These are phyloP conservation scores for Vitis hybrid DNA, from an alignment of 177 flowering plant genomes.

Conservation along the genomic window DNA sequence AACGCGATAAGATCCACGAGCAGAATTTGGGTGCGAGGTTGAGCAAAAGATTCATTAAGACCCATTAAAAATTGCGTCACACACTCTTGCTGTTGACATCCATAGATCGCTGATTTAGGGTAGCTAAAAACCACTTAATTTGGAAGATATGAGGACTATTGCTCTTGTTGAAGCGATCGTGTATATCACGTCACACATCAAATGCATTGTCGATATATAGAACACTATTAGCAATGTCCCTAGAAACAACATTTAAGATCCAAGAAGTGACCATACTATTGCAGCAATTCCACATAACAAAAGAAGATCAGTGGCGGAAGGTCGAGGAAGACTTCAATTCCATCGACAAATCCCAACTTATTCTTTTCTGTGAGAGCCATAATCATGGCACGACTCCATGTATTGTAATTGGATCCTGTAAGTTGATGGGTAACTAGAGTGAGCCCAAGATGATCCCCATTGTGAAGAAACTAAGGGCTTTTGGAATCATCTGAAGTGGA, in stretches of 20 bases:
- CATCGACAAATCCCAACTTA: not conserved
- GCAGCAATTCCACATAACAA: not conserved
- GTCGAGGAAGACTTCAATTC: not conserved
- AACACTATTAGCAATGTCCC: too few relatives aligned
- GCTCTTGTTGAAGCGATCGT: not conserved
- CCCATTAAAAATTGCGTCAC: conserved; percentile 1
- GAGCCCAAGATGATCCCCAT: not conserved
- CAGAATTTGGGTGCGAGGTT: too few relatives aligned
- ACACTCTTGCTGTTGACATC: not conserved
- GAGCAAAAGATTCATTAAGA: not conserved
- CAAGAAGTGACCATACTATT: not conserved
- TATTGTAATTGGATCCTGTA: not conserved
- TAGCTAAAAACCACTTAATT: not conserved
- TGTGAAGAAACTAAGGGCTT: too few relatives aligned
- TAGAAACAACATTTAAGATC: not conserved
- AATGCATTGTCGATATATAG: too few relatives aligned
- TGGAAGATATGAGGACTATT: not conserved
- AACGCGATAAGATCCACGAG: too few relatives aligned
- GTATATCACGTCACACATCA: not conserved
- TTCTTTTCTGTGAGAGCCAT: not conserved
- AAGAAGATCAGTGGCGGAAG: not conserved
- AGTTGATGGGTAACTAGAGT: not conserved
- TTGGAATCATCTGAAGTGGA: too few relatives aligned
- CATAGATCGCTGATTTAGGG: not conserved
- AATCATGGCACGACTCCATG: not conserved